Evolutionary conservation across 108 stramenopile genomes (phyloP).

Genomic region (Skeletonema potamos): DNA sequence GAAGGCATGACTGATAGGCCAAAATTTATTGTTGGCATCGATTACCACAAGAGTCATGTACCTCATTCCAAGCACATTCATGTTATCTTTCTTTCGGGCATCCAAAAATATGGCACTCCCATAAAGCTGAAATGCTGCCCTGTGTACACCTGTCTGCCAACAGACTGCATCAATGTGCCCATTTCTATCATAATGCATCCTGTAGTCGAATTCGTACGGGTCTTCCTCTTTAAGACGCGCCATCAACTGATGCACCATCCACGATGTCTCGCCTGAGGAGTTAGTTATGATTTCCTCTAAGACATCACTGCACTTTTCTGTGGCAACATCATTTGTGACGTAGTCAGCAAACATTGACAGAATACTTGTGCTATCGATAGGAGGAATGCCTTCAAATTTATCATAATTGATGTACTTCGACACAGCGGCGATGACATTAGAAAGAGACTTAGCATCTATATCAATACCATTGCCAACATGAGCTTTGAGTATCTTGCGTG

Average conservation of each 20-base stretch:
- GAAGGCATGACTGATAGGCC: too few relatives aligned
- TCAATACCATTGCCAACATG: too few relatives aligned
- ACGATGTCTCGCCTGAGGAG: background rate
- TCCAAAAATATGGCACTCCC: background rate
- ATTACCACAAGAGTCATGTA: too few relatives aligned
- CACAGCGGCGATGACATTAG: too few relatives aligned
- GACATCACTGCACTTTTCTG: background rate
- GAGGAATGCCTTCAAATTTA: too few relatives aligned
- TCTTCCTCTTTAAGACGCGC: background rate
- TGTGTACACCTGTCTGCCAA: too few relatives aligned
- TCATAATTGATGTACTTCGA: too few relatives aligned
- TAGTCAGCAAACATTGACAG: too few relatives aligned
- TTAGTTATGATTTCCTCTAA: background rate
- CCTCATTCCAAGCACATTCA: background rate
- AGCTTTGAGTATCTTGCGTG: too few relatives aligned
- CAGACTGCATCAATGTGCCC: background rate
- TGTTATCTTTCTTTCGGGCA: background rate
- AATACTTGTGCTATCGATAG: too few relatives aligned
- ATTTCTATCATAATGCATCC: background rate
- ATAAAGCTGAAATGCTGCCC: background rate
- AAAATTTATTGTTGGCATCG: too few relatives aligned
- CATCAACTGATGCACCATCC: background rate
- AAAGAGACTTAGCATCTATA: too few relatives aligned
- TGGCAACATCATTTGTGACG: background rate
- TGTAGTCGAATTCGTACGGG: background rate